These are phyloP conservation scores for Emmonsia crescens DNA, from an alignment of 2,329 filamentous ascomycete species.

Conservation along the genomic window DNA sequence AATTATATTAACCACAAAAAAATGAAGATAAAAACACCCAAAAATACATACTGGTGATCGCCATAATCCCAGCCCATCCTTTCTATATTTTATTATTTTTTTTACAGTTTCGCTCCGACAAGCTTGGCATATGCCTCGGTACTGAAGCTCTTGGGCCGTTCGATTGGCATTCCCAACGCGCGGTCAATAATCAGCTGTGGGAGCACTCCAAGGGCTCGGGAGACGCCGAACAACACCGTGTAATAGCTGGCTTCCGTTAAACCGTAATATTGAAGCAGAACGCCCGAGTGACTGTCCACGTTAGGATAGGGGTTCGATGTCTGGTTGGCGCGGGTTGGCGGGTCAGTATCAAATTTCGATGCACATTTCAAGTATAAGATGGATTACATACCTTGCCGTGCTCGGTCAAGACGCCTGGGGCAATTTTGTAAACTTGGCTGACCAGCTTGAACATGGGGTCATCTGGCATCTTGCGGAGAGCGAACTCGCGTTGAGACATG, in stretches of 20 bases:
- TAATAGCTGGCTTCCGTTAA: conserved; percentile 99
- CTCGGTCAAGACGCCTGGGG: conserved; percentile 92
- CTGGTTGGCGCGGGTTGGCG: too few relatives aligned
- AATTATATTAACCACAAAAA: not conserved
- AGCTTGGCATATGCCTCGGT: conserved; percentile 95
- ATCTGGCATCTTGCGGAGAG: conserved; percentile 82
- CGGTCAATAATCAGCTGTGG: conserved; percentile 99
- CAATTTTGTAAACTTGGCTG: conserved; percentile 99
- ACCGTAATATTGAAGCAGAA: conserved; percentile 98
- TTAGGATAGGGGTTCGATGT: conserved; percentile 98
- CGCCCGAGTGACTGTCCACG: conserved; percentile 97
- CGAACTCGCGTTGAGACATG: conserved; percentile 95
- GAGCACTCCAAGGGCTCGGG: conserved; percentile 93
- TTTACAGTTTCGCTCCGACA: conserved; percentile 78
- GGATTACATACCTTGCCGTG: conserved; percentile 64
- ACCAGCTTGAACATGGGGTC: conserved; percentile 99
- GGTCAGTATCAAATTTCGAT: too few relatives aligned
- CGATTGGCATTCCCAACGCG: conserved; percentile 89
- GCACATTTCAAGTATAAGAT: too few relatives aligned
- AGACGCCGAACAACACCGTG: conserved; percentile 98
- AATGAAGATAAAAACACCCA: not conserved
- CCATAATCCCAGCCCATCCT: not conserved
- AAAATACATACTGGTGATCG: not conserved
- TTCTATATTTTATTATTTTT: conserved; percentile 1
- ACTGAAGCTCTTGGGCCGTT: conserved; percentile 98